Percentiles rank a stretch among this genome's conserved stretches.
Evolutionary conservation across 139 green algal genomes (phyloP).

Genomic region (Zygnema cylindricum): DNA sequence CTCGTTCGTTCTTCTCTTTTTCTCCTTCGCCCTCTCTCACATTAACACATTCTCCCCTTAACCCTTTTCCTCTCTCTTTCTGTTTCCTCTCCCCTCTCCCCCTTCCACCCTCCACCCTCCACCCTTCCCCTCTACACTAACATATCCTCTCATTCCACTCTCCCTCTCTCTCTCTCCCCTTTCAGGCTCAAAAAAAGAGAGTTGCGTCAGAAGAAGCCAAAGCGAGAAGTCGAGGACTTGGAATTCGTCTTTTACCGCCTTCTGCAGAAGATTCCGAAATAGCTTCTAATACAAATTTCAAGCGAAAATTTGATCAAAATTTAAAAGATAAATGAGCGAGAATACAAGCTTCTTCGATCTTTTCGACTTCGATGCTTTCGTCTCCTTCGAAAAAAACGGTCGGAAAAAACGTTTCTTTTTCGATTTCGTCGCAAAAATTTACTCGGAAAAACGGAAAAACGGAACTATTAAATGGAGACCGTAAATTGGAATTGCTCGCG

Average conservation of each 20-base stretch:
- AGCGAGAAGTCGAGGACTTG: constrained; percentile 68
- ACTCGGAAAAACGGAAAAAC: not conserved
- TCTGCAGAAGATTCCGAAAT: constrained; percentile 63
- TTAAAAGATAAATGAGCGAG: constrained; percentile 1
- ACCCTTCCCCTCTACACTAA: not conserved
- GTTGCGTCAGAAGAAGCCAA: constrained; percentile 61
- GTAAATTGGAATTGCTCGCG: not conserved
- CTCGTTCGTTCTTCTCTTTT: too few relatives aligned
- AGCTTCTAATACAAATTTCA: constrained; percentile 42
- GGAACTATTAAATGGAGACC: not conserved
- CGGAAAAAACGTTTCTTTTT: not conserved
- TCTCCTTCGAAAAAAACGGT: not conserved
- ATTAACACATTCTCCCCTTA: too few relatives aligned
- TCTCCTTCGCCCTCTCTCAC: too few relatives aligned
- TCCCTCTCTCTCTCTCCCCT: not conserved
- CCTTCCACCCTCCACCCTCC: not conserved
- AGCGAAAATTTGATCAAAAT: constrained; percentile 17
- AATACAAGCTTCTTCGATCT: constrained; percentile 57
- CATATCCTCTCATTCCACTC: not conserved
- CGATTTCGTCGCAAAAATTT: not conserved
- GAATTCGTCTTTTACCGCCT: constrained; percentile 72
- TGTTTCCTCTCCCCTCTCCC: not conserved
- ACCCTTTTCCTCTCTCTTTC: not conserved
- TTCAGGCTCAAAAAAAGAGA: constrained; percentile 53
- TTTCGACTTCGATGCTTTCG: not conserved